phyloP scores from a whole-genome alignment of 108 stramenopile species.

The Skeletonema menzelii region DNA sequence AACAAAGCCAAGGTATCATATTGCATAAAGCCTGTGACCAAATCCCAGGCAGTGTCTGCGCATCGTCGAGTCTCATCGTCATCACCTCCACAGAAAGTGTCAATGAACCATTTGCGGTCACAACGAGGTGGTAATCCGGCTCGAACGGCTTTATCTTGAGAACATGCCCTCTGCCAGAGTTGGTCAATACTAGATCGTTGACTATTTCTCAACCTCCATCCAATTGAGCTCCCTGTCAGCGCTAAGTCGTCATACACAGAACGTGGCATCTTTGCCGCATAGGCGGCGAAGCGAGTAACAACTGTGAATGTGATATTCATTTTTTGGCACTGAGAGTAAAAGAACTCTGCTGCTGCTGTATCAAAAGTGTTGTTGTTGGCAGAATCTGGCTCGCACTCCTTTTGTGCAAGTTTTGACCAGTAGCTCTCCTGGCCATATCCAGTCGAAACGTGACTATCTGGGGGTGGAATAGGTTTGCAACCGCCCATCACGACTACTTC shows the following conservation, averaged over 20 bases:
- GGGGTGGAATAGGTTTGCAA: conserved; percentile 24
- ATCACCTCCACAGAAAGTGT: conserved; percentile 47
- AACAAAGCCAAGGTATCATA: conserved; percentile 49
- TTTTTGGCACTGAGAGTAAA: conserved; percentile 46
- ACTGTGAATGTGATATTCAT: conserved; percentile 45
- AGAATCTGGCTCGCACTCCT: conserved; percentile 38
- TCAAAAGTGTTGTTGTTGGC: conserved; percentile 55
- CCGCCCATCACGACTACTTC: conserved; percentile 54
- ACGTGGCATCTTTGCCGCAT: conserved; percentile 47
- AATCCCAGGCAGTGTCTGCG: conserved; percentile 48
- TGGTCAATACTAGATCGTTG: conserved; percentile 45
- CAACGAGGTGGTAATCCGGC: conserved; percentile 41
- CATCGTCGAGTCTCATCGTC: conserved; percentile 31
- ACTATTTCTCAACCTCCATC: conserved; percentile 48
- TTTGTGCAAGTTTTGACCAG: conserved; percentile 29
- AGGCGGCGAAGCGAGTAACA: conserved; percentile 40
- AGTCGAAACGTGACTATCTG: not conserved
- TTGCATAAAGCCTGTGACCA: conserved; percentile 49
- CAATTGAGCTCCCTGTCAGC: conserved; percentile 44
- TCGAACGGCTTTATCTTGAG: conserved; percentile 26
- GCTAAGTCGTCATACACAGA: conserved; percentile 52
- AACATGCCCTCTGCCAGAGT: conserved; percentile 43
- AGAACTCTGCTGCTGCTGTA: conserved; percentile 34
- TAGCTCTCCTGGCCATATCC: not conserved
- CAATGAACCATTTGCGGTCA: conserved; percentile 50